Conservation (phyloP, 306 rosid species). For the Abrus precatorius region DNA sequence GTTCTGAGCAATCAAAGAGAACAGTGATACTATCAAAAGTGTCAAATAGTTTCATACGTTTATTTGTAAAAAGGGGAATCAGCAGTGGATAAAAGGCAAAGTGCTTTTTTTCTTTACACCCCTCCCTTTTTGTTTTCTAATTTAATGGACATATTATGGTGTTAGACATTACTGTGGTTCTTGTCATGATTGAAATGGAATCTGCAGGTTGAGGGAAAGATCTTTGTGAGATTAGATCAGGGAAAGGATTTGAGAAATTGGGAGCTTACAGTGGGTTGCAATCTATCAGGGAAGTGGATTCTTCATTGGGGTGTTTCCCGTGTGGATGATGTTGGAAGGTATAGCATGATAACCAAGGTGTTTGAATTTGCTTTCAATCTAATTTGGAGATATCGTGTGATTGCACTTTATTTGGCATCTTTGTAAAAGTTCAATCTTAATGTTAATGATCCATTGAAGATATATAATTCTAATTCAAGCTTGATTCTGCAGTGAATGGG, state of each 20-base stretch:
- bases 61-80: neutral
- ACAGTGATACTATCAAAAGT: neutral
- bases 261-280: constrained; percentile 85
- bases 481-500: constrained; percentile 86
- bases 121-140: constrained; percentile 23
- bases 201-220: constrained; percentile 85
- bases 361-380: constrained; percentile 28
- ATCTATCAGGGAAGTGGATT: constrained; percentile 86
- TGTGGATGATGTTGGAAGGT: constrained; percentile 80
- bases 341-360: constrained; percentile 41
- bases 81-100: constrained; percentile 11
- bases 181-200: constrained; percentile 48
- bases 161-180: constrained; percentile 37
- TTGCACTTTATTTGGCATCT: constrained; percentile 37
- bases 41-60: constrained; percentile 26
- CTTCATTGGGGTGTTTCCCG: constrained; percentile 97
- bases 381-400: constrained; percentile 30
- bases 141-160: constrained; percentile 23
- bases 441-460: constrained; percentile 34
- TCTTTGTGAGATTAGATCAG: constrained; percentile 68
- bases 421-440: constrained; percentile 18
- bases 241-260: constrained; percentile 57
- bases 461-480: constrained; percentile 23
- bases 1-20: constrained; percentile 37
- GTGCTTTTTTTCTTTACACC: neutral